Conservation (phyloP, 2,329 filamentous ascomycete species). For the Colletotrichum camelliae region DNA sequence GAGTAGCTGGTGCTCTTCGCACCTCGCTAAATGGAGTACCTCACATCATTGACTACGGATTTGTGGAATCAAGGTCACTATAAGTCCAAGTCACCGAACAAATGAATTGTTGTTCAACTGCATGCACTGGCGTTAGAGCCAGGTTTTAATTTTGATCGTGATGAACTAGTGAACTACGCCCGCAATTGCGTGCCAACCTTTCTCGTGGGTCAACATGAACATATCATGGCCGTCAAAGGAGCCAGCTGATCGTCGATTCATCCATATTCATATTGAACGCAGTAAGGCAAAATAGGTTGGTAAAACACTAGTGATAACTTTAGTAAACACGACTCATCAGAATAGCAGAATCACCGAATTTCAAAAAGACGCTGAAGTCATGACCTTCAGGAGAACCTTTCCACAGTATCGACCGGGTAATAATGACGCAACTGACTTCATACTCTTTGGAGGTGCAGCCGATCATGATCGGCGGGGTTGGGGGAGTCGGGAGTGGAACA, state of each 20-base stretch:
- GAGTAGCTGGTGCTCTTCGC: neutral
- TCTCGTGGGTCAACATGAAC: rapidly evolving
- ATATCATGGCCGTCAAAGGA: rapidly evolving
- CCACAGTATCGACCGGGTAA: neutral
- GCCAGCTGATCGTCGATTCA: neutral
- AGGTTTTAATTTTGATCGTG: neutral
- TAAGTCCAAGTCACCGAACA: neutral
- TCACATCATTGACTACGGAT: neutral
- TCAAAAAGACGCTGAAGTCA: neutral
- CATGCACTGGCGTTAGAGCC: neutral
- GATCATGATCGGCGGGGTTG: neutral
- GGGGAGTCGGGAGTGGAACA: neutral
- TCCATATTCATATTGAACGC: neutral
- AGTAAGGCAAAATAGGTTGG: neutral
- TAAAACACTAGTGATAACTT: neutral
- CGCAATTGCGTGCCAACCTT: neutral
- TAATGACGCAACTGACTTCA: neutral
- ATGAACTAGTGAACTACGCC: neutral
- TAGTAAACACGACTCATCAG: neutral
- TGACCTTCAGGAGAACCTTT: neutral
- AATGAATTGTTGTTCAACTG: neutral
- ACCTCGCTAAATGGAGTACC: neutral
- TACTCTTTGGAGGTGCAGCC: neutral
- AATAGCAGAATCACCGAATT: neutral
- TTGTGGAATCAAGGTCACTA: neutral